Evolutionary conservation across 2,329 filamentous ascomycete species (phyloP).

Genomic region (Canariomyces notabilis): DNA sequence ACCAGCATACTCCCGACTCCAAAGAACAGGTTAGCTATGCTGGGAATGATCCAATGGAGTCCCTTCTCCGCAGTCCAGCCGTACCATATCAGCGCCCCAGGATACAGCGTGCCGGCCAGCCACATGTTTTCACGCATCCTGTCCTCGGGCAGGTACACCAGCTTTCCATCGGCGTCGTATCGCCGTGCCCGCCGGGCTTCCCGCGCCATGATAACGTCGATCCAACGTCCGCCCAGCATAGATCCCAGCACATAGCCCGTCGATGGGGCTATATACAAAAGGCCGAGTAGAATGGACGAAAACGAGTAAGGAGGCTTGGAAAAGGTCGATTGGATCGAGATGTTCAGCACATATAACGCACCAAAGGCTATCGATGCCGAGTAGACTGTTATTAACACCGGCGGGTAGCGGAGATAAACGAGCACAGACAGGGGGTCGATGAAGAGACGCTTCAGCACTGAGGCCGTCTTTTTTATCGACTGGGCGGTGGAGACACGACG

Average conservation of each 20-base stretch:
- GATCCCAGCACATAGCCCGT: constrained; percentile 67
- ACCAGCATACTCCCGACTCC: constrained; percentile 75
- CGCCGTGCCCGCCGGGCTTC: constrained; percentile 66
- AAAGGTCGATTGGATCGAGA: constrained; percentile 69
- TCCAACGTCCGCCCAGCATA: constrained; percentile 68
- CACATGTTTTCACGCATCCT: constrained; percentile 79
- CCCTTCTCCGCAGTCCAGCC: constrained; percentile 69
- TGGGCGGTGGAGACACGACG: constrained; percentile 56
- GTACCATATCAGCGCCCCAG: constrained; percentile 66
- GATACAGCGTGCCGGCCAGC: constrained; percentile 67
- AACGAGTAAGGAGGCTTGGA: constrained; percentile 63
- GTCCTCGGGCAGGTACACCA: constrained; percentile 71
- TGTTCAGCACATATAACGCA: constrained; percentile 70
- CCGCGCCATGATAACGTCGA: constrained; percentile 73
- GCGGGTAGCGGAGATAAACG: constrained; percentile 66
- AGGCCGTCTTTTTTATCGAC: constrained; percentile 51
- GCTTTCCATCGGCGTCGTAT: constrained; percentile 60
- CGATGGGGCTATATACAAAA: constrained; percentile 72
- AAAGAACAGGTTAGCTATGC: constrained; percentile 67
- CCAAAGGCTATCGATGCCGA: constrained; percentile 72
- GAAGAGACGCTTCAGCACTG: constrained; percentile 54
- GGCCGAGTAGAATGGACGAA: constrained; percentile 61
- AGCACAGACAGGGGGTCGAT: constrained; percentile 70
- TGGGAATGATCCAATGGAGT: constrained; percentile 58
- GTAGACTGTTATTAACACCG: constrained; percentile 68